phyloP scores from a whole-genome alignment of 2,329 filamentous ascomycete species.

The Arthroderma sp. region DNA sequence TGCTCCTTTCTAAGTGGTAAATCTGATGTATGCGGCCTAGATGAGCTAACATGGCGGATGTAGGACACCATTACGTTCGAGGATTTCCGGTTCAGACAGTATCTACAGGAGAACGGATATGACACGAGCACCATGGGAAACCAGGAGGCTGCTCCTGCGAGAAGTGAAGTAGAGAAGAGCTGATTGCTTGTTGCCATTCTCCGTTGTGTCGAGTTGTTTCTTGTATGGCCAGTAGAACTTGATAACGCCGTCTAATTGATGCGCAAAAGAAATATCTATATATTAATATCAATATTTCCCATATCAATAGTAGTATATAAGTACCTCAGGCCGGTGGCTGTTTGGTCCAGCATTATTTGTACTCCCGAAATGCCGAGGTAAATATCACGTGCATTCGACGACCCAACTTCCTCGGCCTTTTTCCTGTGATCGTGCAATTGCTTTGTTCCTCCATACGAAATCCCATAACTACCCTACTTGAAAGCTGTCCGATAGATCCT shows the following conservation, averaged over 20 bases:
- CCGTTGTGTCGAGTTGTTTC: neutral
- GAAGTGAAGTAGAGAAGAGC: neutral
- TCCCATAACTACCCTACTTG: neutral
- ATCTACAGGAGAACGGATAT: slow-evolving; percentile 61
- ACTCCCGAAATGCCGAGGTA: neutral
- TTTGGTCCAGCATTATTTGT: neutral
- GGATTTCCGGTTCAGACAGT: slow-evolving; percentile 62
- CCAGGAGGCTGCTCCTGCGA: slow-evolving; percentile 8
- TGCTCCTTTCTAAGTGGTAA: neutral
- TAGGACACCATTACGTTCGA: slow-evolving; percentile 72
- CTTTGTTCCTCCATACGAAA: neutral
- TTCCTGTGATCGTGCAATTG: neutral
- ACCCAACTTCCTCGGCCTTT: slow-evolving; percentile 1
- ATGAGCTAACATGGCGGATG: neutral
- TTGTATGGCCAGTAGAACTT: neutral
- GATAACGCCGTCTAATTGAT: neutral
- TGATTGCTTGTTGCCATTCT: neutral
- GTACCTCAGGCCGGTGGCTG: too few relatives aligned
- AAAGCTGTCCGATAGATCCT: neutral
- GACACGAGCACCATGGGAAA: slow-evolving; percentile 52
- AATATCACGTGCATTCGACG: neutral
- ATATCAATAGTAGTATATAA: neutral
- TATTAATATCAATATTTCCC: neutral
- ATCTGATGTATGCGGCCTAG: neutral
- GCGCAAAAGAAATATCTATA: neutral